These are phyloP conservation scores for Strobilomyces echinocephalus DNA, from an alignment of 768 basidiomycete species.

Conservation along the genomic window DNA sequence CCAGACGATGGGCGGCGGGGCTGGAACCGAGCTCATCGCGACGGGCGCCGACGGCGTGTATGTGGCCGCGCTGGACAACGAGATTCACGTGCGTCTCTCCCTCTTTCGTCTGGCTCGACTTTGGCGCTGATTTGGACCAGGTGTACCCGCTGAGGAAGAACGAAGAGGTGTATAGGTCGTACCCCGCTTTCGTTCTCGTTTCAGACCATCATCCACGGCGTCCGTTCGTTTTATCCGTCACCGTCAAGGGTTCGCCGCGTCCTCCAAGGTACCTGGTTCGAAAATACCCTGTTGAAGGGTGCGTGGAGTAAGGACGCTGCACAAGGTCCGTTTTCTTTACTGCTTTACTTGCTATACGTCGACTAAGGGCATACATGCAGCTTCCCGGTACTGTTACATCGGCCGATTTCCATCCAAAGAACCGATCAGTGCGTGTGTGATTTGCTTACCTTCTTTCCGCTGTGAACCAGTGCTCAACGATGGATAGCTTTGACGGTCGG, in stretches of 20 bases:
- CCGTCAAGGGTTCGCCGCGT: constrained; percentile 77
- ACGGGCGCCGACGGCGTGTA: constrained; percentile 91
- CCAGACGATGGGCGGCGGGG: constrained; percentile 76
- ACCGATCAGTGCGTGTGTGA: constrained; percentile 84
- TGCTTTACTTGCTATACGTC: neutral
- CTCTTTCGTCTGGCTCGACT: neutral
- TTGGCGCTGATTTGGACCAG: constrained; percentile 38
- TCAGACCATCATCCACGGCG: constrained; percentile 83
- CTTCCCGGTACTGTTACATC: constrained; percentile 91
- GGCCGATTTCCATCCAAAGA: constrained; percentile 96
- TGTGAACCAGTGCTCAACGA: constrained; percentile 4
- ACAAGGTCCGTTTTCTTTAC: constrained; percentile 54
- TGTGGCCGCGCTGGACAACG: constrained; percentile 92
- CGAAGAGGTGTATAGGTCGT: constrained; percentile 73
- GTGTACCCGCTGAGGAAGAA: constrained; percentile 87
- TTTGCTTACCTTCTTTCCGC: neutral
- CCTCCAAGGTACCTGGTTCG: constrained; percentile 86
- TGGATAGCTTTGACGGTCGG: constrained; percentile 78
- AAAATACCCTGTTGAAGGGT: constrained; percentile 75
- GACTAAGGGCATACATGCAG: constrained; percentile 33
- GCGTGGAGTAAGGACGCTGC: constrained; percentile 86
- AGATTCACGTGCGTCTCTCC: constrained; percentile 72
- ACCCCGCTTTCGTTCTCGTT: constrained; percentile 90
- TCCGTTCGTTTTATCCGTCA: constrained; percentile 88
- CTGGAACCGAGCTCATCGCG: constrained; percentile 79